A percentile compares a stretch with the other conserved stretches of the same genome.
Evolutionary conservation across 2,329 filamentous ascomycete species (phyloP).

Genomic region (Neopestalotiopsis sp.): DNA sequence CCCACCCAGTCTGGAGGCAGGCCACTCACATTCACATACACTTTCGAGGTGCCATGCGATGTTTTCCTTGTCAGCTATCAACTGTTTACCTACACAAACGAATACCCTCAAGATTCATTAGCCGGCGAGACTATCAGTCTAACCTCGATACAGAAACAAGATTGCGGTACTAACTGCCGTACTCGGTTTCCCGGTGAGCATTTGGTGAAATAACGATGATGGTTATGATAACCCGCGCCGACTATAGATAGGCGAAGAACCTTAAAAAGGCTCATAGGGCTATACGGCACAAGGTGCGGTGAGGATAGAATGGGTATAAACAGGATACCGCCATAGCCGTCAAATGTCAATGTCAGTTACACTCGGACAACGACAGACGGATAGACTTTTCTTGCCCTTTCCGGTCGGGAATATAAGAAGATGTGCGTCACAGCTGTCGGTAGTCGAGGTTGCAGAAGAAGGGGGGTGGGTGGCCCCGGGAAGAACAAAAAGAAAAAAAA

Average conservation of each 20-base stretch:
- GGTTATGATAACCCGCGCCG: not conserved
- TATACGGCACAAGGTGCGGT: not conserved
- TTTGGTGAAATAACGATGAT: not conserved
- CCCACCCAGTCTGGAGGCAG: not conserved
- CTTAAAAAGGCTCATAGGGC: not conserved
- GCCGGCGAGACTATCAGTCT: too few relatives aligned
- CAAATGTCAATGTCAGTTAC: not conserved
- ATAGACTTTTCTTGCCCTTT: not conserved
- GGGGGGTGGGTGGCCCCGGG: not conserved
- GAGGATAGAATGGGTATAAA: not conserved
- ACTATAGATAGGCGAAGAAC: not conserved
- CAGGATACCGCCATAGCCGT: not conserved
- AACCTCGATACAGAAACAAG: not conserved
- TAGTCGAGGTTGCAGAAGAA: not conserved
- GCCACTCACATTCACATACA: not conserved
- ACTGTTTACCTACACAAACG: too few relatives aligned
- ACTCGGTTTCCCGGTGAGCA: not conserved
- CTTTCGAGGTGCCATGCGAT: not conserved
- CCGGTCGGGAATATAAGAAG: not conserved
- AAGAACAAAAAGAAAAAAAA: not conserved
- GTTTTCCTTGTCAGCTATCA: too few relatives aligned
- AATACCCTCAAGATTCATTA: too few relatives aligned
- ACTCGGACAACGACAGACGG: too few relatives aligned
- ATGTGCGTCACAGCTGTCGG: slow-evolving; percentile 1
- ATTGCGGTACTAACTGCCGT: not conserved